Percentiles rank a stretch among this genome's conserved stretches.
phyloP scores from a whole-genome alignment of 495 filamentous ascomycete species.

The Hypoxylon trugodes region DNA sequence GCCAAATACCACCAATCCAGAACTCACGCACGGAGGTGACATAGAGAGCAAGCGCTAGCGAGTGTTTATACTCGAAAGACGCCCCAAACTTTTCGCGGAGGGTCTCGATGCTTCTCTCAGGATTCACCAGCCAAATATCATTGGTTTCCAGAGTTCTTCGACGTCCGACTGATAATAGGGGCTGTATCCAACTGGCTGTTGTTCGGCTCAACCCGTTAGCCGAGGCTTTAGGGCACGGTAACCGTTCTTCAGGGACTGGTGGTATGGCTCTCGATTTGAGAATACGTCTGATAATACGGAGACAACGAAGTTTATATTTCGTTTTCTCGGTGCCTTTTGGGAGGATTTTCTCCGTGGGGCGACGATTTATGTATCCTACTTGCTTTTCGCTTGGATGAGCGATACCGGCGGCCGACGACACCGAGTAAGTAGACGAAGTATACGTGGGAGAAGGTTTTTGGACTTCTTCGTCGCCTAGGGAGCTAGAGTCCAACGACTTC shows the following conservation, averaged over 20 bases:
- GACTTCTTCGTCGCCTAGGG: too few relatives aligned
- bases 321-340: too few relatives aligned
- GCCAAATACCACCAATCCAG: conserved; percentile 70
- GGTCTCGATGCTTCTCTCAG: neutral
- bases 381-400: too few relatives aligned
- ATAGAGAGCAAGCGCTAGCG: neutral
- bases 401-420: too few relatives aligned
- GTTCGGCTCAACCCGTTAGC: neutral
- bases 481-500: too few relatives aligned
- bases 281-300: too few relatives aligned
- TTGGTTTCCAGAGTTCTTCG: neutral
- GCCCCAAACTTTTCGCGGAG: neutral
- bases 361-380: too few relatives aligned
- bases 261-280: neutral
- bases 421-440: too few relatives aligned
- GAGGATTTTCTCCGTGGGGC: too few relatives aligned
- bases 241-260: neutral
- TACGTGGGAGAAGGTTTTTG: too few relatives aligned
- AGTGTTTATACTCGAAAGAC: neutral
- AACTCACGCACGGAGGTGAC: conserved; percentile 48
- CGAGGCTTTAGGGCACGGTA: neutral
- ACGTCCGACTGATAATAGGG: neutral
- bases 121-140: conserved; percentile 1
- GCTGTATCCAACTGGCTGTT: neutral
- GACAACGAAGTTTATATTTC: too few relatives aligned